These are phyloP conservation scores for Thymus quinquecostatus DNA, from an alignment of 257 asterid genomes.

Conservation along the genomic window DNA sequence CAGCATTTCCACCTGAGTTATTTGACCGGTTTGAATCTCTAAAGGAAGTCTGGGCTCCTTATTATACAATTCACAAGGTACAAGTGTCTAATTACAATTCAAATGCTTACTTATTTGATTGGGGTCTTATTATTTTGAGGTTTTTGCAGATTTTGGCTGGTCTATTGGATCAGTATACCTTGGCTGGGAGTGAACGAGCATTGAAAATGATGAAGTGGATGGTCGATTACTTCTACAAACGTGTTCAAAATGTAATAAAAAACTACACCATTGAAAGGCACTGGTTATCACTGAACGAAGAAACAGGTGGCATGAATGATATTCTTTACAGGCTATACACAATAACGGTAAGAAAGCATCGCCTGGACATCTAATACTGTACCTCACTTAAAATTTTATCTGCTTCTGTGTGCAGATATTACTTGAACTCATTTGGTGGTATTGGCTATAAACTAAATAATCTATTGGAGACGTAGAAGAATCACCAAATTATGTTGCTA, in stretches of 20 bases:
- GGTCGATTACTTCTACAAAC: conserved; percentile 78
- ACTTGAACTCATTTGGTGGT: conserved; percentile 7
- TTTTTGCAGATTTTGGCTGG: conserved; percentile 81
- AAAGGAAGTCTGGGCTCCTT: conserved; percentile 91
- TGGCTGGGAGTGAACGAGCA: conserved; percentile 62
- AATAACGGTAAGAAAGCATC: conserved; percentile 53
- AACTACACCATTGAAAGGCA: conserved; percentile 79
- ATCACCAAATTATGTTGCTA: background rate
- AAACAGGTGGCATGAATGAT: conserved; percentile 98
- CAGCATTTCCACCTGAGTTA: conserved; percentile 84
- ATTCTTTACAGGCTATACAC: conserved; percentile 69
- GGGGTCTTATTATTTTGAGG: conserved; percentile 21
- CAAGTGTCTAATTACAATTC: conserved; percentile 5
- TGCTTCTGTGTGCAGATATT: background rate
- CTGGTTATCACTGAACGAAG: conserved; percentile 84
- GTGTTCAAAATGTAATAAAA: conserved; percentile 70
- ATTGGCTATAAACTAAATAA: conserved; percentile 9
- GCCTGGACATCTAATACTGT: conserved; percentile 24
- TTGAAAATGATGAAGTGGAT: conserved; percentile 66
- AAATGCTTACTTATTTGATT: conserved; percentile 22
- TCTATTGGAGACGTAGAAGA: background rate
- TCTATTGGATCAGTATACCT: conserved; percentile 80
- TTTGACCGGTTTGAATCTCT: conserved; percentile 79
- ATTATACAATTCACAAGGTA: conserved; percentile 97
- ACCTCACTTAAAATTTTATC: background rate